A percentile compares a stretch with the other conserved stretches of the same genome.
phyloP scores from a whole-genome alignment of 306 rosid species.

The Pterocarpus santalinus region DNA sequence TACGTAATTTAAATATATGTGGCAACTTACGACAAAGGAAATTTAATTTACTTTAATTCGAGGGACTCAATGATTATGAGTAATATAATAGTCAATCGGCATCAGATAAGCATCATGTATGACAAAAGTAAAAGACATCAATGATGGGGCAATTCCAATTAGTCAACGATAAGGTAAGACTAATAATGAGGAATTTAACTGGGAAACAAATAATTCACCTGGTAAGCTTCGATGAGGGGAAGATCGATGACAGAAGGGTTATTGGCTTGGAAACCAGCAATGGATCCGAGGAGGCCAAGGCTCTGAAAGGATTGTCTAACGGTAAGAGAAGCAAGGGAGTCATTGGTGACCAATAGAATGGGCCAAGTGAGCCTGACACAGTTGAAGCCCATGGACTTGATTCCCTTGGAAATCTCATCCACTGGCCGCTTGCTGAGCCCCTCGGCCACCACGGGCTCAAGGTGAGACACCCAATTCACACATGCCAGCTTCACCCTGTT shows the following conservation, averaged over 20 bases:
- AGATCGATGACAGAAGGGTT: conserved; percentile 83
- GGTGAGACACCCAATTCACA: conserved; percentile 88
- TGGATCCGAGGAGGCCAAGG: conserved; percentile 52
- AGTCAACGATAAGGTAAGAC: neutral
- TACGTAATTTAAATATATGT: neutral
- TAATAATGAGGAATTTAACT: neutral
- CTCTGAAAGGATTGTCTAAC: conserved; percentile 78
- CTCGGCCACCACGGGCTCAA: conserved; percentile 78
- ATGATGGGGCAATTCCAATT: neutral
- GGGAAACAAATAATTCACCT: conserved; percentile 47
- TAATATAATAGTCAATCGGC: neutral
- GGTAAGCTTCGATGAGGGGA: conserved; percentile 72
- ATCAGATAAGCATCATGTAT: neutral
- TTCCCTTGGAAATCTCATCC: conserved; percentile 61
- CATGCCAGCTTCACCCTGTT: conserved; percentile 86
- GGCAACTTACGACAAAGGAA: neutral
- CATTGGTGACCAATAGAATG: conserved; percentile 60
- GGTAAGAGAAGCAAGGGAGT: conserved; percentile 68
- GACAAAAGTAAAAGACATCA: conserved; percentile 1
- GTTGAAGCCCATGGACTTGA: conserved; percentile 79
- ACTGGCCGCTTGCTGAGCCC: conserved; percentile 86
- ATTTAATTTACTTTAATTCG: neutral
- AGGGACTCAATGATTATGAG: neutral
- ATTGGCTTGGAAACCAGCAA: conserved; percentile 72
- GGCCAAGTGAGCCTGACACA: conserved; percentile 99